Evolutionary conservation across 805 yeast species (phyloP).

Genomic region (Debaryomyces hansenii): DNA sequence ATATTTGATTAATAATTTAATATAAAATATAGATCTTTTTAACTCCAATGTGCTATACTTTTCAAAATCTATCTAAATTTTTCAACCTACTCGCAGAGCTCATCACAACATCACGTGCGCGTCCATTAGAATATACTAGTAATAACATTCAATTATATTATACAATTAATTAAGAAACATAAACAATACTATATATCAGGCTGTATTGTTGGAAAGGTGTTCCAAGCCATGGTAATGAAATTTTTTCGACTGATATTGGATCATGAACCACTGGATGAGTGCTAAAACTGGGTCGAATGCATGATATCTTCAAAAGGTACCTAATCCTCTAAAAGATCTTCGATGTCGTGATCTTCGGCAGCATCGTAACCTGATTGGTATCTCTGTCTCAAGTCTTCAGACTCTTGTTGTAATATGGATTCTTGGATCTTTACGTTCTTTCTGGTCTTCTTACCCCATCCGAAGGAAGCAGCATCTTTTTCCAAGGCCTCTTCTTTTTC

Average conservation of each 20-base stretch:
- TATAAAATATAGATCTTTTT: not conserved
- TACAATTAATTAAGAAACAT: not conserved
- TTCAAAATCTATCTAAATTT: not conserved
- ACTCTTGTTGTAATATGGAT: conserved; percentile 49
- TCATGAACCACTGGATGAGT: too few species aligned
- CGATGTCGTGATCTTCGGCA: conserved; percentile 66
- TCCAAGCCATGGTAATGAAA: too few species aligned
- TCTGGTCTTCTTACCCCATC: conserved; percentile 82
- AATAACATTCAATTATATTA: not conserved
- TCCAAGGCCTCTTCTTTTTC: conserved; percentile 27
- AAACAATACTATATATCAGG: not conserved
- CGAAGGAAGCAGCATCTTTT: conserved; percentile 52
- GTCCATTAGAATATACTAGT: not conserved
- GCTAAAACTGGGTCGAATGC: not conserved
- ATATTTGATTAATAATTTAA: not conserved
- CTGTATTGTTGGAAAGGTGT: too few species aligned
- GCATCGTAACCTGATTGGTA: conserved; percentile 47
- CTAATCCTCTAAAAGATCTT: conserved; percentile 62
- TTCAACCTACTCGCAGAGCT: conserved; percentile 3
- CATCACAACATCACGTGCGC: conserved; percentile 4
- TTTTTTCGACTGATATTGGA: too few species aligned
- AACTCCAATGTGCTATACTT: not conserved
- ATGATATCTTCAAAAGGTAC: not conserved
- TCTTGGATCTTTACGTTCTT: conserved; percentile 55
- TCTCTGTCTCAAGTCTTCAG: conserved; percentile 37